phyloP scores from a whole-genome alignment of 306 rosid species.

The Cicer bijugum region DNA sequence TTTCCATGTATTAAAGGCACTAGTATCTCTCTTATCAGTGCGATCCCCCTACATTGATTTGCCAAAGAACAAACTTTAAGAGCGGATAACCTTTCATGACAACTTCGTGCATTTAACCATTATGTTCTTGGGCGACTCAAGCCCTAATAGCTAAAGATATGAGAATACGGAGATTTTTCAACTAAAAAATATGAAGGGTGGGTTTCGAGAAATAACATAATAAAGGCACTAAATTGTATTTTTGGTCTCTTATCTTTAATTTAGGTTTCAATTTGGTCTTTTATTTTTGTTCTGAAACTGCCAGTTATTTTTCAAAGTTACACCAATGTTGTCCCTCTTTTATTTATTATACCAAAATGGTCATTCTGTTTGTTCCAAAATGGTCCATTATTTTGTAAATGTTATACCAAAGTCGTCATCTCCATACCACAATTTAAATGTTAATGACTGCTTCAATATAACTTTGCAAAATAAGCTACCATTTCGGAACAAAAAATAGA shows the following conservation, averaged over 20 bases:
- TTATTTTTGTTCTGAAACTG: not conserved
- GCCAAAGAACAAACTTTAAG: slow-evolving; percentile 39
- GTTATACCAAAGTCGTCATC: not conserved
- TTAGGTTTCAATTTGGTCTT: not conserved
- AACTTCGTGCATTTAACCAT: slow-evolving; percentile 29
- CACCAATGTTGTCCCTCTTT: not conserved
- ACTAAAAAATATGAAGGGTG: not conserved
- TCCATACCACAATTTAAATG: slow-evolving; percentile 4
- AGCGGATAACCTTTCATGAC: not conserved
- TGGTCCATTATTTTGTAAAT: not conserved
- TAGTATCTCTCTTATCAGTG: slow-evolving; percentile 88
- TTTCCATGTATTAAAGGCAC: slow-evolving; percentile 96
- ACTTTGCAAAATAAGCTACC: not conserved
- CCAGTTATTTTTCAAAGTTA: not conserved
- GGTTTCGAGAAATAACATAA: not conserved
- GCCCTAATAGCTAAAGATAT: slow-evolving; percentile 1
- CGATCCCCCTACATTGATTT: slow-evolving; percentile 82
- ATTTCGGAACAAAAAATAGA: not conserved
- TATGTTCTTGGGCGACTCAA: slow-evolving; percentile 1
- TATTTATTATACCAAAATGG: not conserved
- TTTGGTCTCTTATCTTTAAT: not conserved
- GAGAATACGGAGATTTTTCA: slow-evolving; percentile 25
- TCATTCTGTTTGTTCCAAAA: not conserved
- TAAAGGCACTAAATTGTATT: not conserved
- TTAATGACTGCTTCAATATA: not conserved